These are phyloP conservation scores for Durusdinium trenchii DNA, from an alignment of 73 alveolate species.

Conservation along the genomic window DNA sequence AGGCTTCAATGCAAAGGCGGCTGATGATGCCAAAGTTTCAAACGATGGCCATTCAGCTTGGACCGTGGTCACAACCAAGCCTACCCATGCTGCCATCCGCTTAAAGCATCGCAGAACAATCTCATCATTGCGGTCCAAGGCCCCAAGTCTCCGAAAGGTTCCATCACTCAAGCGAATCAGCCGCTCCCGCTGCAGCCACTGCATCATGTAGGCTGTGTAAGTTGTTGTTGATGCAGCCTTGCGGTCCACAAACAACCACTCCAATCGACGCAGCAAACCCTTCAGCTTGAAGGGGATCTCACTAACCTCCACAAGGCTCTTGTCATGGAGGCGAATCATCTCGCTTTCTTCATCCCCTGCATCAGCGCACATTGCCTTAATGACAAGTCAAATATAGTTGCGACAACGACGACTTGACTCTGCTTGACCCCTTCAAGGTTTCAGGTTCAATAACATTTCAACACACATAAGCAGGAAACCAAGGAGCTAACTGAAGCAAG, in stretches of 20 bases:
- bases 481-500: neutral
- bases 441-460: too few species aligned
- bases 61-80: neutral
- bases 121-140: neutral
- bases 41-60: conserved; percentile 52
- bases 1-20: neutral
- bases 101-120: conserved; percentile 2
- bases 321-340: neutral
- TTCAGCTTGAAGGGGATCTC: neutral
- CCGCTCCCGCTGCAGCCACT: conserved; percentile 6
- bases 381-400: neutral
- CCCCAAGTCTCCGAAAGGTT: neutral
- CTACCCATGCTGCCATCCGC: conserved; percentile 33
- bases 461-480: too few species aligned
- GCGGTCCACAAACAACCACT: conserved; percentile 30
- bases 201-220: conserved; percentile 20
- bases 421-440: too few species aligned
- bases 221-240: neutral
- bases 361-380: conserved; percentile 4
- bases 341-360: conserved; percentile 43
- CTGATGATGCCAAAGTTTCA: conserved; percentile 4
- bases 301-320: neutral
- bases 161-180: conserved; percentile 11
- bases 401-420: too few species aligned
- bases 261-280: neutral